Evolutionary conservation across 768 basidiomycete genomes (phyloP).

Genomic region (Cubamyces lactineus): DNA sequence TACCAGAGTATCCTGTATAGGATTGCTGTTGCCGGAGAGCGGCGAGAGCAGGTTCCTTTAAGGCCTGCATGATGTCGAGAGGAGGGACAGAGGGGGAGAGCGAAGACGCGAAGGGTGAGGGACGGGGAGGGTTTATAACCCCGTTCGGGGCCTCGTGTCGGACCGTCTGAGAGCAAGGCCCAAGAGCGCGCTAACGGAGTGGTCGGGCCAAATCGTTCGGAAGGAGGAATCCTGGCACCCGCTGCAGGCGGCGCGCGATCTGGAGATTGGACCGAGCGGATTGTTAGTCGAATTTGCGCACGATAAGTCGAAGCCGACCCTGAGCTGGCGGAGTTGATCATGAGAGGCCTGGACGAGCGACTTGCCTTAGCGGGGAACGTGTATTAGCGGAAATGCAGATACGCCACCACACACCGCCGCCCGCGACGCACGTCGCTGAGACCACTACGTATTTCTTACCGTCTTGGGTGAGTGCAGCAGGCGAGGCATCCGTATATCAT

Average conservation of each 20-base stretch:
- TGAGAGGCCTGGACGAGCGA: neutral
- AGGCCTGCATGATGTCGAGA: conserved; percentile 57
- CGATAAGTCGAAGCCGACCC: conserved; percentile 12
- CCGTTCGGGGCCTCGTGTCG: conserved; percentile 27
- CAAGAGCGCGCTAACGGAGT: conserved; percentile 9
- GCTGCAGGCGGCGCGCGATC: conserved; percentile 14
- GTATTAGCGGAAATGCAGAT: neutral
- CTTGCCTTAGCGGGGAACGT: conserved; percentile 14
- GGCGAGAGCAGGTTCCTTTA: conserved; percentile 77
- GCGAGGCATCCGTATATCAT: neutral
- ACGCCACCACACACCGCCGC: conserved; percentile 3
- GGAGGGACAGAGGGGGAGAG: conserved; percentile 19
- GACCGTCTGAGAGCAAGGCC: conserved; percentile 7
- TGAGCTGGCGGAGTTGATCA: conserved; percentile 17
- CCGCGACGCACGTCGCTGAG: conserved; percentile 4
- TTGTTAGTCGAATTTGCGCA: conserved; percentile 14
- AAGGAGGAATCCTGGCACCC: conserved; percentile 13
- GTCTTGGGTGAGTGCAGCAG: conserved; percentile 1
- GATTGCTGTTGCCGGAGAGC: conserved; percentile 56
- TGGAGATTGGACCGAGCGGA: conserved; percentile 4
- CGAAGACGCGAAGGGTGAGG: conserved; percentile 21
- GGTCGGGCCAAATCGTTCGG: conserved; percentile 14
- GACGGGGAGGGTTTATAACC: conserved; percentile 27
- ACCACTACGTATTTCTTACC: conserved; percentile 18
- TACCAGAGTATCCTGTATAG: conserved; percentile 82